A percentile compares a stretch with the other conserved stretches of the same genome.
Evolutionary conservation across 2,329 filamentous ascomycete species (phyloP).

Genomic region (Leptographium flavum): DNA sequence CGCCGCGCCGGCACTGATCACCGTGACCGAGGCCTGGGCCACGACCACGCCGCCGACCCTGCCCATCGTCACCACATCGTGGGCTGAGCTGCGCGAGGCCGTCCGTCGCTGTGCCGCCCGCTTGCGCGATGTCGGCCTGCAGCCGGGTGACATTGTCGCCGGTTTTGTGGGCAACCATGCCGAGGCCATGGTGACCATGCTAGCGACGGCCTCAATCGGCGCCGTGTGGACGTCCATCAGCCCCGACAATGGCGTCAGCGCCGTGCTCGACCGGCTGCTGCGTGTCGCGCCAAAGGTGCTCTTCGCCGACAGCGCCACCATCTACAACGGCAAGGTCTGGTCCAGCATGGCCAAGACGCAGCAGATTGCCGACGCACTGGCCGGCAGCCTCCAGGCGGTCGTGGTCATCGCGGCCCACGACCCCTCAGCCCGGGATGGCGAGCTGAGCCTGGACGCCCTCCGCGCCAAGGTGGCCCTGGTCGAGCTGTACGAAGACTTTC

Average conservation of each 20-base stretch:
- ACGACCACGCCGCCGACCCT: slow-evolving; percentile 13
- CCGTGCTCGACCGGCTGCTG: slow-evolving; percentile 71
- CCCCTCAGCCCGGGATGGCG: slow-evolving; percentile 13
- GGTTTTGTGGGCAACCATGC: slow-evolving; percentile 82
- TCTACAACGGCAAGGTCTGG: slow-evolving; percentile 87
- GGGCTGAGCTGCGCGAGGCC: slow-evolving; percentile 65
- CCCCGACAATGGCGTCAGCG: slow-evolving; percentile 82
- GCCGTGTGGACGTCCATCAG: slow-evolving; percentile 89
- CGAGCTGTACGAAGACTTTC: slow-evolving; percentile 30
- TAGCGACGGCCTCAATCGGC: slow-evolving; percentile 68
- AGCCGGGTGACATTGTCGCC: slow-evolving; percentile 40
- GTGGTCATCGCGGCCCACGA: slow-evolving; percentile 52
- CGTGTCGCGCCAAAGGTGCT: slow-evolving; percentile 76
- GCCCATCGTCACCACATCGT: slow-evolving; percentile 36
- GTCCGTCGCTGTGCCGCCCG: slow-evolving; percentile 61
- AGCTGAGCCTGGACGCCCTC: slow-evolving; percentile 28
- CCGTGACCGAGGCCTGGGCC: slow-evolving; percentile 54
- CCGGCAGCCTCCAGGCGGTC: slow-evolving; percentile 54
- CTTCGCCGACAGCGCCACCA: slow-evolving; percentile 74
- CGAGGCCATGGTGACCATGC: slow-evolving; percentile 75
- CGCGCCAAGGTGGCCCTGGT: slow-evolving; percentile 24
- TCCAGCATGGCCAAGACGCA: slow-evolving; percentile 63
- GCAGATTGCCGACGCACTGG: slow-evolving; percentile 58
- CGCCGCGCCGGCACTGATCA: slow-evolving; percentile 57
- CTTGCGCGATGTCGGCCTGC: slow-evolving; percentile 48